These are phyloP conservation scores for Rhinocladiella similis DNA, from an alignment of 2,329 filamentous ascomycete genomes.

Conservation along the genomic window DNA sequence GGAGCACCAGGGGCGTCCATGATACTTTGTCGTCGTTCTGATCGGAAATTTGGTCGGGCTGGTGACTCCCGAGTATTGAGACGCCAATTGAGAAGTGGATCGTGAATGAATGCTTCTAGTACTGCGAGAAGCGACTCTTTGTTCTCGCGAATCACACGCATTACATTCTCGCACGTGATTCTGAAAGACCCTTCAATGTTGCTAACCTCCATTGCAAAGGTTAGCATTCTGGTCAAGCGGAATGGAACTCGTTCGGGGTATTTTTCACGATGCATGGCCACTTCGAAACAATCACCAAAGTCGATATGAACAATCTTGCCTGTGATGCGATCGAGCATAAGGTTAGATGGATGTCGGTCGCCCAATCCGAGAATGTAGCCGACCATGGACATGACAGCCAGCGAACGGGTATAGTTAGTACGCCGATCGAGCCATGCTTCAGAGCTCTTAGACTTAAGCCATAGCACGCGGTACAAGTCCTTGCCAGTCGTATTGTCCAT, in stretches of 20 bases:
- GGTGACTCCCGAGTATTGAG: conserved; percentile 66
- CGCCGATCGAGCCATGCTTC: conserved; percentile 96
- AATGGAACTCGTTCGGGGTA: conserved; percentile 97
- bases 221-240: conserved; percentile 96
- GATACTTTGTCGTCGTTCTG: conserved; percentile 61
- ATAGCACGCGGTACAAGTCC: conserved; percentile 94
- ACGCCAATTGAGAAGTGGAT: conserved; percentile 97
- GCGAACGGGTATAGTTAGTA: conserved; percentile 96
- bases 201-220: conserved; percentile 99
- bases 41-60: conserved; percentile 59
- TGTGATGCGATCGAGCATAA: conserved; percentile 94
- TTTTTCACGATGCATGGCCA: conserved; percentile 99
- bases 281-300: conserved; percentile 98
- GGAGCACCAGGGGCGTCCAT: conserved; percentile 44
- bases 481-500: conserved; percentile 99
- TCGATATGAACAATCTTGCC: conserved; percentile 99
- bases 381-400: conserved; percentile 99
- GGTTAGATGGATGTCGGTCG: conserved; percentile 94
- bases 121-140: conserved; percentile 99
- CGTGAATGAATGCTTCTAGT: conserved; percentile 97
- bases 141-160: conserved; percentile 93
- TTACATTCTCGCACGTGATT: conserved; percentile 97
- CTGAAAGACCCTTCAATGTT: conserved; percentile 99
- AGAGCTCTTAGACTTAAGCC: conserved; percentile 98
- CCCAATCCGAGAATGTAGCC: conserved; percentile 97